A percentile compares a stretch with the other conserved stretches of the same genome.
phyloP scores from a whole-genome alignment of 2,329 filamentous ascomycete genomes.

The Diplocarpon mali region DNA sequence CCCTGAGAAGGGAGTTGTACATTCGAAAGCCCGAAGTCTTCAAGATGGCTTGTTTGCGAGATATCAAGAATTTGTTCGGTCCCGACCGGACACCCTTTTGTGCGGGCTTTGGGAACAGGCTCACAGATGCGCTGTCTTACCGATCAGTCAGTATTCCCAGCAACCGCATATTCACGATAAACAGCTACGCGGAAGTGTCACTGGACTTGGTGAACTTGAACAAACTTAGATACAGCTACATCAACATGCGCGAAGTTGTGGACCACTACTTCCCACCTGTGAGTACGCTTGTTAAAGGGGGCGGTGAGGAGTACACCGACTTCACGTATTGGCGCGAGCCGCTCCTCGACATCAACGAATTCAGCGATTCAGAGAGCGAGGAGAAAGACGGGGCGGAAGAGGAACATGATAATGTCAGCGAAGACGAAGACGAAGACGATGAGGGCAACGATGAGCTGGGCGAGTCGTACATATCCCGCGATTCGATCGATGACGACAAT shows the following conservation, averaged over 20 bases:
- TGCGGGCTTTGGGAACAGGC: slow-evolving; percentile 89
- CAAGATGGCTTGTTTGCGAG: slow-evolving; percentile 96
- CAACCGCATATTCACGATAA: slow-evolving; percentile 95
- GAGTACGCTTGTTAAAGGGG: slow-evolving; percentile 73
- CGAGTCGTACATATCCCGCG: slow-evolving; percentile 46
- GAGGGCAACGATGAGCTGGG: slow-evolving; percentile 41
- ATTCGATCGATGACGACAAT: slow-evolving; percentile 37
- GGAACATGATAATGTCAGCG: slow-evolving; percentile 36
- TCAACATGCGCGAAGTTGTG: slow-evolving; percentile 92
- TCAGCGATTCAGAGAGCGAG: slow-evolving; percentile 69
- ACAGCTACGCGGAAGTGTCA: slow-evolving; percentile 91
- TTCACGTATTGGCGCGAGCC: slow-evolving; percentile 92
- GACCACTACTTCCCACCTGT: slow-evolving; percentile 97
- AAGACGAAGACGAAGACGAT: slow-evolving; percentile 39
- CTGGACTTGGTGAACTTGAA: slow-evolving; percentile 83
- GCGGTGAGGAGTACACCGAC: slow-evolving; percentile 91
- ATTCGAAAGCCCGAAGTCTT: slow-evolving; percentile 95
- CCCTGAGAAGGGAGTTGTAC: slow-evolving; percentile 83
- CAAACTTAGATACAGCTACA: slow-evolving; percentile 92
- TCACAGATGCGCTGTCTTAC: slow-evolving; percentile 94
- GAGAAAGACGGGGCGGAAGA: slow-evolving; percentile 44
- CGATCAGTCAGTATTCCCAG: slow-evolving; percentile 91
- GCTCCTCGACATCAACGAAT: slow-evolving; percentile 76
- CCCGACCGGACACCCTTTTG: slow-evolving; percentile 77
- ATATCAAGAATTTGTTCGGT: slow-evolving; percentile 83